These are phyloP conservation scores for Brassica balearica DNA, from an alignment of 441 rosid genomes.

Conservation along the genomic window DNA sequence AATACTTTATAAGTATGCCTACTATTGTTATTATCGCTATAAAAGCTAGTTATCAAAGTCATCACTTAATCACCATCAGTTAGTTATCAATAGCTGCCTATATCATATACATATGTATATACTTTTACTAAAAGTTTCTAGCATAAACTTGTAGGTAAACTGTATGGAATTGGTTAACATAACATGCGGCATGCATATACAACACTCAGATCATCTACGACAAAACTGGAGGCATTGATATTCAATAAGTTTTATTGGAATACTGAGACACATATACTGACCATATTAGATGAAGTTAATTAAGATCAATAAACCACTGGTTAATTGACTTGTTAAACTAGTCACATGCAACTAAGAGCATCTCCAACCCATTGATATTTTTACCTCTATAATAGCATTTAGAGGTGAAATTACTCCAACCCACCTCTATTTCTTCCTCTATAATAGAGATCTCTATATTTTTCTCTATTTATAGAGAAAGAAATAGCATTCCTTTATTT, in stretches of 20 bases:
- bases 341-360: too few species aligned
- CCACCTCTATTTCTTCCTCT: too few species aligned
- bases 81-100: neutral
- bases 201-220: neutral
- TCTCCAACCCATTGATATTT: too few species aligned
- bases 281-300: neutral
- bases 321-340: too few species aligned
- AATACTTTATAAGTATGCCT: neutral
- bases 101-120: neutral
- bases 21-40: conserved; percentile 8
- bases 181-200: neutral
- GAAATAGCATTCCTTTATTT: too few species aligned
- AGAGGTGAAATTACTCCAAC: too few species aligned
- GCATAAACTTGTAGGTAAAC: neutral
- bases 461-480: too few species aligned
- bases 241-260: too few species aligned
- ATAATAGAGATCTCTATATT: too few species aligned
- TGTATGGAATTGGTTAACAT: neutral
- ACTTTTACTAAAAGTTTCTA: neutral
- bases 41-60: neutral
- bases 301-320: neutral
- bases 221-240: neutral
- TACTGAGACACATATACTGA: neutral
- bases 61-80: too few species aligned
- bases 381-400: too few species aligned